A percentile compares a stretch with the other conserved stretches of the same genome.
These are phyloP conservation scores for Tieghemiomyces parasiticus DNA, from an alignment of 192 early-diverging fungal genomes.

Conservation along the genomic window DNA sequence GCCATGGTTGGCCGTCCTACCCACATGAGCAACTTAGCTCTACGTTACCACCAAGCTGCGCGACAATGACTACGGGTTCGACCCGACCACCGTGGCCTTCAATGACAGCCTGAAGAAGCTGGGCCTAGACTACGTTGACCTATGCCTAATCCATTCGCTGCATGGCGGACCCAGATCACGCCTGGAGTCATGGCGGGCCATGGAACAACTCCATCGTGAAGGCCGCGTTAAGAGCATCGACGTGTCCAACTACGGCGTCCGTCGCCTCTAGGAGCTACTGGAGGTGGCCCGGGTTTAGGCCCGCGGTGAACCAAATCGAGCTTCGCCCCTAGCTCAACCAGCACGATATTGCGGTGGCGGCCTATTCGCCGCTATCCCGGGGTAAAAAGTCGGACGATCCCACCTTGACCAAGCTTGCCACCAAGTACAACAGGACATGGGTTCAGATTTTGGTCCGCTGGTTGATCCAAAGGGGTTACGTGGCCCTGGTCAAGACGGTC, in stretches of 20 bases:
- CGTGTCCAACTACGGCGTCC: slow-evolving; percentile 37
- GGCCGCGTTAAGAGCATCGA: slow-evolving; percentile 40
- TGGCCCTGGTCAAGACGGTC: slow-evolving; percentile 40
- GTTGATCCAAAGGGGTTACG: slow-evolving; percentile 34
- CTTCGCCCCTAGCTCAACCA: slow-evolving; percentile 33
- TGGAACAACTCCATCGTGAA: slow-evolving; percentile 27
- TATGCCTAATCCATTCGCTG: slow-evolving; percentile 44
- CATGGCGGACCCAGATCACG: slow-evolving; percentile 27
- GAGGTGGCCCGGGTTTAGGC: slow-evolving; percentile 21
- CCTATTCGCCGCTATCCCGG: slow-evolving; percentile 35
- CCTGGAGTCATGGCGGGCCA: slow-evolving; percentile 29
- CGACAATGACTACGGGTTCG: slow-evolving; percentile 29
- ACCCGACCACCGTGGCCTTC: slow-evolving; percentile 29
- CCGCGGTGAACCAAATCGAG: slow-evolving; percentile 41
- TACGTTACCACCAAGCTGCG: slow-evolving; percentile 9
- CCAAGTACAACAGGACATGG: slow-evolving; percentile 32
- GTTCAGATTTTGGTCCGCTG: slow-evolving; percentile 31
- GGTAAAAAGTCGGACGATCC: slow-evolving; percentile 33
- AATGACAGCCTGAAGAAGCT: slow-evolving; percentile 35
- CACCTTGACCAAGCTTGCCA: slow-evolving; percentile 26
- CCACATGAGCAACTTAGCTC: too few relatives aligned
- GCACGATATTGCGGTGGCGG: slow-evolving; percentile 34
- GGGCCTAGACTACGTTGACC: slow-evolving; percentile 37
- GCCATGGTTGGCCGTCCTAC: too few relatives aligned
- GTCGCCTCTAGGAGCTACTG: slow-evolving; percentile 32